Percentiles rank a stretch among this genome's conserved stretches.
Conservation (phyloP, 768 basidiomycete species). For the Boletus rubescentipes region DNA sequence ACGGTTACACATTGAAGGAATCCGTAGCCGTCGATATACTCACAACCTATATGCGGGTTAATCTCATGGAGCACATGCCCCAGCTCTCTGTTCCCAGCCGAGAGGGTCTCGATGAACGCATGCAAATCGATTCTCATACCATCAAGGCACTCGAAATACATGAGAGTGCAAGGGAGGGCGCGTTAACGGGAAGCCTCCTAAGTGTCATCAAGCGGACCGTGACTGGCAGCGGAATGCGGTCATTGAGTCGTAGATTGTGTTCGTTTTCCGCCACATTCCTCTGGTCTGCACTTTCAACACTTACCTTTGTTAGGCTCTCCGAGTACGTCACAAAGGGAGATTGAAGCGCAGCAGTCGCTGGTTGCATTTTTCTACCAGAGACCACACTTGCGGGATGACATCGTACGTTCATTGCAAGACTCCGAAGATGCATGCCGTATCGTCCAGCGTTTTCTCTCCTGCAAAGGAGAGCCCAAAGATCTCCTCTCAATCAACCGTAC, state of each 20-base stretch:
- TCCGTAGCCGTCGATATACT: slow-evolving; percentile 58
- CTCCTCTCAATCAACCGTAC: slow-evolving; percentile 63
- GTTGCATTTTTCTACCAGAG: slow-evolving; percentile 67
- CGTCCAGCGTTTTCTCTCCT: slow-evolving; percentile 71
- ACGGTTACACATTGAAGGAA: slow-evolving; percentile 40
- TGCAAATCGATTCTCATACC: slow-evolving; percentile 89
- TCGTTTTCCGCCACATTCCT: slow-evolving; percentile 25
- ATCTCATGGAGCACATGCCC: slow-evolving; percentile 81
- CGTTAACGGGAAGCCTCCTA: slow-evolving; percentile 69
- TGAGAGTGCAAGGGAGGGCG: slow-evolving; percentile 72
- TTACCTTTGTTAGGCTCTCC: slow-evolving; percentile 63
- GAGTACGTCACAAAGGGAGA: slow-evolving; percentile 71
- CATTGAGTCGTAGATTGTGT: slow-evolving; percentile 80
- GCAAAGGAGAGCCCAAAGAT: slow-evolving; percentile 65
- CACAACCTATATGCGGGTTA: slow-evolving; percentile 60
- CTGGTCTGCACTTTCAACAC: slow-evolving; percentile 12
- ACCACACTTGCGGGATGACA: slow-evolving; percentile 63
- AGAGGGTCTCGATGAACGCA: slow-evolving; percentile 55
- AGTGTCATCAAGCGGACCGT: slow-evolving; percentile 74
- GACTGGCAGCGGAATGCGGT: slow-evolving; percentile 74
- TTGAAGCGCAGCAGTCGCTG: slow-evolving; percentile 71
- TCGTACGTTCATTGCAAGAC: slow-evolving; percentile 52
- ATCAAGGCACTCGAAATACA: slow-evolving; percentile 86
- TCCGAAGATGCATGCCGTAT: slow-evolving; percentile 73
- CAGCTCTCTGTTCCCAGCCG: slow-evolving; percentile 52